Conservation (phyloP, 2,329 filamentous ascomycete species). For the Tolypocladium inflatum region DNA sequence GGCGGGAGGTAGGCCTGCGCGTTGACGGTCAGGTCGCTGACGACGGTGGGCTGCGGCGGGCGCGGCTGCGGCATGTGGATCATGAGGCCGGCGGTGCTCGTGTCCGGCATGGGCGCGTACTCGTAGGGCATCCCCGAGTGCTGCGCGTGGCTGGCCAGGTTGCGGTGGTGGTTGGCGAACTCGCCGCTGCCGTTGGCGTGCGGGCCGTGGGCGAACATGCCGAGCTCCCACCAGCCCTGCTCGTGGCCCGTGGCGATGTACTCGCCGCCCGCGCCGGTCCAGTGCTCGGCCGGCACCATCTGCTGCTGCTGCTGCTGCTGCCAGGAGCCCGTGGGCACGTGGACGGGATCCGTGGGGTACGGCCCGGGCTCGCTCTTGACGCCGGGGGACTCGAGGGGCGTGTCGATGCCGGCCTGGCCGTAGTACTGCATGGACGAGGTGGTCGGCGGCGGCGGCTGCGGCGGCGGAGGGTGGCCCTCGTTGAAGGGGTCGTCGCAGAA, state of each 20-base stretch:
- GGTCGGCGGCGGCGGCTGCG: slow-evolving; percentile 3
- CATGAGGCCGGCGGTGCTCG: slow-evolving; percentile 33
- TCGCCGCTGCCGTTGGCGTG: slow-evolving; percentile 9
- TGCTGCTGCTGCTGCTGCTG: slow-evolving; percentile 13
- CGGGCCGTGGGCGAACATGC: slow-evolving; percentile 15
- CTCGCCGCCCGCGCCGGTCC: slow-evolving; percentile 15
- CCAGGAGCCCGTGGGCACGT: slow-evolving; percentile 5
- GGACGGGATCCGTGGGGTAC: slow-evolving; percentile 13
- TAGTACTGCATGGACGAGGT: slow-evolving; percentile 18
- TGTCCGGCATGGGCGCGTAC: slow-evolving; percentile 21
- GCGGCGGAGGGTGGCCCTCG: slow-evolving; percentile 17
- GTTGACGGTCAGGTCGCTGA: slow-evolving; percentile 23
- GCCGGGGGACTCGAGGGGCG: slow-evolving; percentile 29
- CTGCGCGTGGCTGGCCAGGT: slow-evolving; percentile 30
- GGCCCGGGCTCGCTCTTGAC: slow-evolving; percentile 19
- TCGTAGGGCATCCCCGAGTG: slow-evolving; percentile 31
- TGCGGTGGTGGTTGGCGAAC: slow-evolving; percentile 22
- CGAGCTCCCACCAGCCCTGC: slow-evolving; percentile 21
- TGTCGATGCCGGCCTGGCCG: slow-evolving; percentile 20
- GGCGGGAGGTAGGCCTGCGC: slow-evolving; percentile 25
- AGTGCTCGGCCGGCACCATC: slow-evolving; percentile 11
- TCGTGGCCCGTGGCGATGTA: slow-evolving; percentile 13
- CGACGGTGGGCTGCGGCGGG: slow-evolving; percentile 21
- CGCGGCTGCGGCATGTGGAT: slow-evolving; percentile 44
- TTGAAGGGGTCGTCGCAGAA: slow-evolving; percentile 29